Base-by-base conservation (phyloP, 352 stramenopile species). In the Globisporangium viniferum region DNA sequence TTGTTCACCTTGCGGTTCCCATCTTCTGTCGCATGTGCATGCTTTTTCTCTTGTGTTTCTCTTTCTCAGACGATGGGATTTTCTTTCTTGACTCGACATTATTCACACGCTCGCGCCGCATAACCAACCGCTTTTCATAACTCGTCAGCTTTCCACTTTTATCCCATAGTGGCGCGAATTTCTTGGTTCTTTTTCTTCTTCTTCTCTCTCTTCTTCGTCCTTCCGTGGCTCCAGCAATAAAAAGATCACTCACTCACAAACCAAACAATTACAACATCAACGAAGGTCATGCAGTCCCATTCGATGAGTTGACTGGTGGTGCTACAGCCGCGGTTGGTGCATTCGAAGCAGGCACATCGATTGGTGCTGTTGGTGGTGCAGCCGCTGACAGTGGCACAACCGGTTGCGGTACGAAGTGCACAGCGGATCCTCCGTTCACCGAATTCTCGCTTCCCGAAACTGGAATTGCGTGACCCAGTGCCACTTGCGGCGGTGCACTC, bases 171-270 rank as follows among this genome's bases (percentile, higher is more conserved):
- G 55, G 18, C 54, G 44, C 41, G 31, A 53, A 35, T 49, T 39
- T 33, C 51, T 57, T 57, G n/a, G 18, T 44, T 60, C 18, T 18
- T 59, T 49, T 39, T 29, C 14, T 41, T n/a, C 27, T 15, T 41
- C 39, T 48, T 56, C 39, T 46, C 54, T 54, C 41, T 62, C 44
- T 7, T 51, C 18, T 51, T 59, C 57, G 3, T 46, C 39, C 46
- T 69, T 63, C 58, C 56, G 48, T 64, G 55, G 64, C 64, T 35
- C 64, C 56, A 69, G 64, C 64, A 69, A 69, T 61, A 69, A 64
- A 68, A 63, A 69, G 54, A 67, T 62, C 54, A 64, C 64, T 69
- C 64, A 69, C 64, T 68, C 63, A 68, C 63, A 61, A 68, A 67
- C 56, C 63, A 64, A 69, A 69, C 64, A 69, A 51, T 44, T 46